Base-by-base conservation (phyloP, 148 eudicot species). In the Rhododendron mucronatum region DNA sequence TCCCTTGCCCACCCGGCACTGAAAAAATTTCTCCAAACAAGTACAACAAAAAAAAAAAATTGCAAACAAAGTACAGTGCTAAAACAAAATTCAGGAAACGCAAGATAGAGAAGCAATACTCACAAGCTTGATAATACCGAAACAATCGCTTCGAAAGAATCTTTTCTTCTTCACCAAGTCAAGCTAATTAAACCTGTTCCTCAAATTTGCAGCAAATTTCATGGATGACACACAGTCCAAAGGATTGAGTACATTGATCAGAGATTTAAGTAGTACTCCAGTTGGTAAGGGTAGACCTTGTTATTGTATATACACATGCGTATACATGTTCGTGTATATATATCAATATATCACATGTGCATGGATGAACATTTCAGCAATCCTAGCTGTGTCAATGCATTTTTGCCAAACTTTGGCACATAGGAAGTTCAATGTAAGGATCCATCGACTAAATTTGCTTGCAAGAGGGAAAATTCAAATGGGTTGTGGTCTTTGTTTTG, bases 381-480 rank as follows among this genome's bases (percentile, higher is more conserved):
- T 15, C 20, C 41, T 71, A 30, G 82, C 53, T 81, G 23, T 65
- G 74, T 23, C 84, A 85, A 90, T 92, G 93, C 87, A 81, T 83
- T 87, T 85, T 84, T 86, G 88, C 94, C 96, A 78, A 94, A 90
- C 94, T 91, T 88, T 86, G 89, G 90, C 87, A 89, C 5, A 13
- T 71, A 15, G 90, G 87, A 30, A 89, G 88, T 79, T 88, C 86
- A 81, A 78, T 86, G 78, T 67, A 86, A 81, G 87, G 65, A 88
- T 74, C 78, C 69, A 14, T 84, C 35, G 63, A 47, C 7, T 61
- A 59, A 83, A 55, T 63, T 82, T 82, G 84, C 91, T 87, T 79
- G 71, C 28, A 74, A 47, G 78, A 87, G 33, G 82, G 87, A 87
- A 65, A 84, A 80, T 87, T 71, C 81, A 80, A 80, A 84, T 63